Base-by-base conservation (phyloP, 2,329 filamentous ascomycete genomes). In the Scytalidium sp. region DNA sequence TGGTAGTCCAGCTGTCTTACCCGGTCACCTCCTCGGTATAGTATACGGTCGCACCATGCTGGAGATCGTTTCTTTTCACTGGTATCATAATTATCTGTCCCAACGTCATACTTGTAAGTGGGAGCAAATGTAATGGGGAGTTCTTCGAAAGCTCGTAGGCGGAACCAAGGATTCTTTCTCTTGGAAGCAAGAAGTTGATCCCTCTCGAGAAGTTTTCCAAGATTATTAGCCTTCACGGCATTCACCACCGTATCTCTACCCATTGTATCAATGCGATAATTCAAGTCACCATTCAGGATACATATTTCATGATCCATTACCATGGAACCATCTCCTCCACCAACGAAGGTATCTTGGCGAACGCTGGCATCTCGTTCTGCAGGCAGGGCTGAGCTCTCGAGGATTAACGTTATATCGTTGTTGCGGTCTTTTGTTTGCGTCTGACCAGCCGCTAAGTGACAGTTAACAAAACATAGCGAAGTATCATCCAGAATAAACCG, bases 51-150 rank as follows among this genome's bases (percentile, higher is more conserved):
- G 67, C 94, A 99, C 94, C 94, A 99, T 1, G 94, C 94, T 0
- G 94, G 94, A 19, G 90, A 87, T 45, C 94, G 83, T 67, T 90
- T 90, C 76, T 99, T 99, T 68, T 99, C 94, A 60, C 88, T 93
- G 1, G 88, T 87, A 66, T 99, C 94, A 67, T 97, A 99, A 6
- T 83, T 87, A 64, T 97, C 93, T 0, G 90, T 95, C 15, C 92
- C 92, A 1, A 97, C 90, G 60, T 99, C 94, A 67, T 99, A 99
- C 67, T 99, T 99, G 76, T 99, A 99, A 0, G 94, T 99, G 1
- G 94, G 94, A 7, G 90, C 86, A 66, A 99, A 99, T 0, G 84
- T 87, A 61, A 99, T 97, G 1, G 88, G 88, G 49, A 87, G 78
- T 70, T 99, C 94, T n/a, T 87, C 84, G 67, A 99, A 97, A 0